Conservation (phyloP, 2,329 filamentous ascomycete species). For the Gaeumannomyces tritici region DNA sequence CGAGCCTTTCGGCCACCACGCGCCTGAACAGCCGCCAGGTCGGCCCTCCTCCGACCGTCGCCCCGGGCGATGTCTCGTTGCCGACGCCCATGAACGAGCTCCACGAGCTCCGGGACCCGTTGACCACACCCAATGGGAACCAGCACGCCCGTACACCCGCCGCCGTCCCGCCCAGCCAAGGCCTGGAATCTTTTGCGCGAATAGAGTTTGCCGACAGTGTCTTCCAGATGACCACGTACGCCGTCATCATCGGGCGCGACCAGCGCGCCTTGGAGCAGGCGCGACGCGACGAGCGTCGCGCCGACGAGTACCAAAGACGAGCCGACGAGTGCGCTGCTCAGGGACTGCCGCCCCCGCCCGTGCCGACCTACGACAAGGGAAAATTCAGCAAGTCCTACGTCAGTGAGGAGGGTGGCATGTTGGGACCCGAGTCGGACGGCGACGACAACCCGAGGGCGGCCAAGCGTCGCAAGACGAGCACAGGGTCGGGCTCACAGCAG, state of each 20-base stretch:
- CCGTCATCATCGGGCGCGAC: constrained; percentile 65
- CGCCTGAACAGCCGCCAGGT: constrained; percentile 6
- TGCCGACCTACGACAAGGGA: constrained; percentile 38
- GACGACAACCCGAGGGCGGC: constrained; percentile 41
- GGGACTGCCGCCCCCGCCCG: constrained; percentile 41
- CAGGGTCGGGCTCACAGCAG: constrained; percentile 24
- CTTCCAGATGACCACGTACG: constrained; percentile 70
- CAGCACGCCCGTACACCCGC: constrained; percentile 21
- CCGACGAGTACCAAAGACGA: constrained; percentile 32
- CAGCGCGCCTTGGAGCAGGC: constrained; percentile 48
- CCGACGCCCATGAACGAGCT: constrained; percentile 21
- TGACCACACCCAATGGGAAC: constrained; percentile 20
- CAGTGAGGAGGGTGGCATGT: constrained; percentile 60
- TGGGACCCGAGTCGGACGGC: constrained; percentile 51
- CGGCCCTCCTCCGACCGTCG: constrained; percentile 3
- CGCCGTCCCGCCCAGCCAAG: constrained; percentile 21
- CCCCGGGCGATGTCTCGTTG: constrained; percentile 2
- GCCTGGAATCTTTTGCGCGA: constrained; percentile 46
- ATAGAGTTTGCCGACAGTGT: constrained; percentile 66
- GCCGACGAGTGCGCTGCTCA: constrained; percentile 35
- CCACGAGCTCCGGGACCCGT: constrained; percentile 18
- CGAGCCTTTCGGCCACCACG: constrained; percentile 13
- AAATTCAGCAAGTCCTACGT: constrained; percentile 57
- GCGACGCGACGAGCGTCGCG: constrained; percentile 38
- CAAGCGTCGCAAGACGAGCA: constrained; percentile 37